These are phyloP conservation scores for Sporisorium exsertum DNA, from an alignment of 1,284 basidiomycete genomes.

Conservation along the genomic window DNA sequence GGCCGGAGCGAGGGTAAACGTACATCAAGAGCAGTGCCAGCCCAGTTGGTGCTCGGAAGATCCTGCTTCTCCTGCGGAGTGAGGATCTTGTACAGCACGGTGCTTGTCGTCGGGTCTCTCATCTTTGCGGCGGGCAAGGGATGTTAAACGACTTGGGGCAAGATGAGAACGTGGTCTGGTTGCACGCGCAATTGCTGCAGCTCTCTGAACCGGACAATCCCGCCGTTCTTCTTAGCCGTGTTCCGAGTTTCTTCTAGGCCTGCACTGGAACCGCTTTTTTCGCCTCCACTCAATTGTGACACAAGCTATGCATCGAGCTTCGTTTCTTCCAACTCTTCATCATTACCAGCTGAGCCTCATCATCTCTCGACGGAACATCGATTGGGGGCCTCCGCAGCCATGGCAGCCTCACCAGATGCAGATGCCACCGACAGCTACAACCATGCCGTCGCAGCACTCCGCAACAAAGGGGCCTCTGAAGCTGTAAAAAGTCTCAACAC, in stretches of 20 bases:
- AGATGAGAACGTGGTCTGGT: background rate
- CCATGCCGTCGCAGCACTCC: constrained; percentile 22
- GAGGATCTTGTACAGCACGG: constrained; percentile 64
- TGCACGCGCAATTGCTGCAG: background rate
- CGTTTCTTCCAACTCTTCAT: background rate
- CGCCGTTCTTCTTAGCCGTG: constrained; percentile 12
- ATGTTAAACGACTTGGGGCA: background rate
- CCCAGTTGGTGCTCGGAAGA: constrained; percentile 45
- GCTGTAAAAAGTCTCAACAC: background rate
- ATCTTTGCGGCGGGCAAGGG: constrained; percentile 5
- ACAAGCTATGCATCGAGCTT: constrained; percentile 10
- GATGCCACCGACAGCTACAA: constrained; percentile 36
- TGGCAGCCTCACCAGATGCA: constrained; percentile 10
- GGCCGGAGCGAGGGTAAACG: constrained; percentile 4
- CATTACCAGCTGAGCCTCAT: background rate
- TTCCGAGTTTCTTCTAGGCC: constrained; percentile 3
- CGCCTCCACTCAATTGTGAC: constrained; percentile 11
- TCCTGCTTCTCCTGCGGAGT: constrained; percentile 50
- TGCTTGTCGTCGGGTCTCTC: constrained; percentile 51
- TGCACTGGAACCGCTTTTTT: background rate
- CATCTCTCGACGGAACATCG: background rate
- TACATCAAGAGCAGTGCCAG: constrained; percentile 60
- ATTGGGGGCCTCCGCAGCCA: background rate
- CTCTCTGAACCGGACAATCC: background rate
- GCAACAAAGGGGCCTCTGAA: constrained; percentile 2